Base-by-base conservation (phyloP, 2,329 filamentous ascomycete genomes). In the Claviceps fusiformis region DNA sequence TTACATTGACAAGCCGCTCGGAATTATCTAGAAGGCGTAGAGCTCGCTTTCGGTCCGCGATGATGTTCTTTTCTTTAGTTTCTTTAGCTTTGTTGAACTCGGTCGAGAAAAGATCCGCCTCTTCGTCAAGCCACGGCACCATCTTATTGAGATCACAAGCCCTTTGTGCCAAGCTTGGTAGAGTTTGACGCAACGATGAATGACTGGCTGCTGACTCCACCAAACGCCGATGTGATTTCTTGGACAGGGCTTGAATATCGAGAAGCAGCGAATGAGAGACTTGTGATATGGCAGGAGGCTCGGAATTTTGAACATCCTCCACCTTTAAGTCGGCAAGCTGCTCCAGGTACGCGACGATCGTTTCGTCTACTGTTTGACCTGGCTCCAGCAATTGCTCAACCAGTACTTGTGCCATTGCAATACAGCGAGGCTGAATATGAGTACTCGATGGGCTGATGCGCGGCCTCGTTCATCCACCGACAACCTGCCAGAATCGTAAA, bases 1-100 rank as follows among this genome's bases (percentile, higher is more conserved):
- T 81, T 37, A 97, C 85, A 67, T 96, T 91, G 35, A 90, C 86
- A 3, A 97, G 77, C 55, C 92, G 83, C 67, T 96, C 92, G 33
- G 92, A 85, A 67, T 96, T 97, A 50, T 88, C 81, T 19, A 89
- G 82, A 17, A 97, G 76, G 27, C 95, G 77, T 64, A 96, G 80
- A 0, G 89, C 87, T 65, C 86, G 85, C 63, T 87, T 88, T 60
- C 93, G 81, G 31, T 85, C 75, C 52, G 84, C 83, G 33, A 96
- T 75, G 0, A 89, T 76, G 52, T 83, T 78, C 61, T 83, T 85
- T 58, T 86, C 82, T 54, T 78, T 78, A 55, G 80, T 82, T 64
- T 86, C 82, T 53, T 78, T 78, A 55, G 80, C 82, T 64, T 87
- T 87, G 69, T 85, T 86, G 68, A 95, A 96, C 46, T 84, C 88